phyloP scores from a whole-genome alignment of 495 filamentous ascomycete genomes.

The Aspergillus diversus region DNA sequence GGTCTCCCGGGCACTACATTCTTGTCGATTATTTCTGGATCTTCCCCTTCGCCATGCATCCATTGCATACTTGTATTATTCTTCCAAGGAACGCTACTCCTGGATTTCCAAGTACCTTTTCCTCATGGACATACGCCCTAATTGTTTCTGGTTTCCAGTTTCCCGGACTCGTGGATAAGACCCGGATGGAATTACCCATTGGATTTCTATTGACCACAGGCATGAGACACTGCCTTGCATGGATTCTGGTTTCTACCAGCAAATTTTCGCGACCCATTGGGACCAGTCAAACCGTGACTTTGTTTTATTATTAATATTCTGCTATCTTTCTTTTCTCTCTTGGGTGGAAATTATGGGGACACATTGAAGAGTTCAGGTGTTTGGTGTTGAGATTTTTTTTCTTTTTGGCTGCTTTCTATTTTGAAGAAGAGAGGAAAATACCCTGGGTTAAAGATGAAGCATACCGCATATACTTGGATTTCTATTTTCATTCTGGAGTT shows the following conservation, averaged over 20 bases:
- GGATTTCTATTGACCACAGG: constrained; percentile 4
- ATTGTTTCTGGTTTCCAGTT: constrained; percentile 17
- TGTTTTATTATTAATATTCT: constrained; percentile 23
- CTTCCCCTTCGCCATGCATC: constrained; percentile 17
- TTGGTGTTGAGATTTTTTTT: constrained; percentile 13
- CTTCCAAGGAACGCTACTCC: constrained; percentile 10
- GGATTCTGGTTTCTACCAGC: constrained; percentile 17
- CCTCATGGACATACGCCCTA: constrained; percentile 26
- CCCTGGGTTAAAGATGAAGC: constrained; percentile 23
- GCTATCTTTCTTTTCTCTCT: constrained; percentile 14
- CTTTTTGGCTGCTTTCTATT: constrained; percentile 17
- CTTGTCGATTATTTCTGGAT: constrained; percentile 14
- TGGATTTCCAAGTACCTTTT: constrained; percentile 13
- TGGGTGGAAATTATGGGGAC: constrained; percentile 12
- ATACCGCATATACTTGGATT: constrained; percentile 16
- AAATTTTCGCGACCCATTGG: constrained; percentile 11
- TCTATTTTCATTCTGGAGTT: constrained; percentile 17
- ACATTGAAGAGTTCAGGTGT: constrained; percentile 11
- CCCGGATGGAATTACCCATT: constrained; percentile 14
- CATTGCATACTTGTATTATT: constrained; percentile 25
- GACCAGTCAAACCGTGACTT: constrained; percentile 6
- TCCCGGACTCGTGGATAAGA: constrained; percentile 20
- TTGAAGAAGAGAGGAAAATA: constrained; percentile 27
- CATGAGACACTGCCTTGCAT: constrained; percentile 15
- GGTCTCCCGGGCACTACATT: constrained; percentile 2